Base-by-base conservation (phyloP, 306 rosid species). In the Mucuna pruriens region DNA sequence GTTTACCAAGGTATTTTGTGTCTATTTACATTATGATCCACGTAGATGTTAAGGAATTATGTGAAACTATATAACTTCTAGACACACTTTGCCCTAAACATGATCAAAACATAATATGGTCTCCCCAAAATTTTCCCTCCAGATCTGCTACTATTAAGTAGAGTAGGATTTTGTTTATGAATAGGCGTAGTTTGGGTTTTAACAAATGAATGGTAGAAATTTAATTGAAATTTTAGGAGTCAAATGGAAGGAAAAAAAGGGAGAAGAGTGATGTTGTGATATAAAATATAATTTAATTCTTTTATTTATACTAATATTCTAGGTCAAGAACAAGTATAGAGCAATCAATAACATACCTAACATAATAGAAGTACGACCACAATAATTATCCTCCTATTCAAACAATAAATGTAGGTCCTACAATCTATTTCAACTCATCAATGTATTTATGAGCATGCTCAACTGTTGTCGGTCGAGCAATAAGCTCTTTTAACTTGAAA, bases 401-500 rank as follows among this genome's bases (percentile, higher is more conserved):
- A 29, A 29, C 3, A 29, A 29, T 29, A 29, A 1, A 29, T 29
- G 3, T 29, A 29, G 31, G 31, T 1, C 31, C 31, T 44, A 88
- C 85, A 74, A 90, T 90, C 99, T 95, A 91, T 80, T 87, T 90
- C 78, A 92, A 84, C 82, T 92, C 95, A 74, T 74, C 72, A 64
- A 87, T 88, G 90, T 93, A 93, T 75, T 80, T 95, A 65, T 49
- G 87, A 55, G 96, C 97, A 19, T 82, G 83, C 49, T 82, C 89
- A 86, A 85, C 91, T 42, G 98, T 93, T 63, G 38, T 82, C 26
- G 99, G 98, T 73, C 93, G 87, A 81, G 87, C 94, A 61, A 93
- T 87, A 46, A 95, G 91, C 91, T 95, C 99, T 82, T 91, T 93
- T 78, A 95, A 86, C 86, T 98, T 91, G 71, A 90, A n/a, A 89